Evolutionary conservation across 2,329 filamentous ascomycete species (phyloP).

Genomic region (Talaromyces sp.): DNA sequence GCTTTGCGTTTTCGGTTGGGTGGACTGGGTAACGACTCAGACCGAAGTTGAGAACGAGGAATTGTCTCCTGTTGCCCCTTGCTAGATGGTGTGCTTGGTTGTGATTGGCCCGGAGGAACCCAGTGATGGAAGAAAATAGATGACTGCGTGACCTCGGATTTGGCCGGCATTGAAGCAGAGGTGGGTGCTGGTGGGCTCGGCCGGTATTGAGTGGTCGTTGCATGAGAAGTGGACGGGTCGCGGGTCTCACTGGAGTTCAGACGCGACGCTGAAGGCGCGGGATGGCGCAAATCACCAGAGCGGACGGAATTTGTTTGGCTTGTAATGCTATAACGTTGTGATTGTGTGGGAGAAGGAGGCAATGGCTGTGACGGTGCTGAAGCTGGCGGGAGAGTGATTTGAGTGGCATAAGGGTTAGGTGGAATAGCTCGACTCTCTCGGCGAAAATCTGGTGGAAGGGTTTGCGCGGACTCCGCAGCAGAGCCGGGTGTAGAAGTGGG

Average conservation of each 20-base stretch:
- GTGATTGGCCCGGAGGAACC: slow-evolving; percentile 70
- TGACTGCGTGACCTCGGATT: slow-evolving; percentile 57
- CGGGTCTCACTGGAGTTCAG: slow-evolving; percentile 40
- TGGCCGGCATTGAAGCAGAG: slow-evolving; percentile 44
- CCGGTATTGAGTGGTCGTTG: slow-evolving; percentile 18
- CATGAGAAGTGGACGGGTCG: slow-evolving; percentile 28
- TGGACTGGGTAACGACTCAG: slow-evolving; percentile 61
- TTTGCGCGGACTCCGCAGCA: slow-evolving; percentile 14
- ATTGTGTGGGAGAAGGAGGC: slow-evolving; percentile 16
- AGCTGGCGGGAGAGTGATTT: slow-evolving; percentile 13
- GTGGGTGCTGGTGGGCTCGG: slow-evolving; percentile 39
- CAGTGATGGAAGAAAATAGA: slow-evolving; percentile 90
- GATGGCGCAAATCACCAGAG: slow-evolving; percentile 13
- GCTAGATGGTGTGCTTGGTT: slow-evolving; percentile 69
- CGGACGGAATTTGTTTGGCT: slow-evolving; percentile 17
- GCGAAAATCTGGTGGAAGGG: slow-evolving; percentile 16
- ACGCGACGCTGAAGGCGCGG: slow-evolving; percentile 22
- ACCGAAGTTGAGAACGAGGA: slow-evolving; percentile 43
- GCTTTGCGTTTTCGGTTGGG: slow-evolving; percentile 78
- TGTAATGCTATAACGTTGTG: slow-evolving; percentile 17
- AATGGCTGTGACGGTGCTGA: slow-evolving; percentile 17
- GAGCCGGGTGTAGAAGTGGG: slow-evolving; percentile 15
- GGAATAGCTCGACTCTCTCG: slow-evolving; percentile 29
- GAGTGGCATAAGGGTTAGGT: slow-evolving; percentile 26
- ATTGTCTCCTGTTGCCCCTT: slow-evolving; percentile 52